Percentiles rank a stretch among this genome's conserved stretches.
phyloP scores from a whole-genome alignment of 495 filamentous ascomycete genomes.

The Penicillium salamii region DNA sequence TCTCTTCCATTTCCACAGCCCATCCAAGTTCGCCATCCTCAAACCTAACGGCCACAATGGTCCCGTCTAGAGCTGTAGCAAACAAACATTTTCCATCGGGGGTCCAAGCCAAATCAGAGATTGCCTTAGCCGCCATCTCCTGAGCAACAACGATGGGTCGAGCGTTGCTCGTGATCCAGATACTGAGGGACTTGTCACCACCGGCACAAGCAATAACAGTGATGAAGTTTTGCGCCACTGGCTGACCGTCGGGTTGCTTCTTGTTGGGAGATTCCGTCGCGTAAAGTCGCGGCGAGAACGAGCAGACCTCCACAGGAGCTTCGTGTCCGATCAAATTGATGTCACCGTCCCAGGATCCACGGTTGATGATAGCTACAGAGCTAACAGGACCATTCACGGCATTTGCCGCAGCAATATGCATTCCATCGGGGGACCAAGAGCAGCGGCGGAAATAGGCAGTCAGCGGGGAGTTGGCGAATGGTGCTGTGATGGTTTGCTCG shows the following conservation, averaged over 20 bases:
- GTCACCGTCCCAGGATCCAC: constrained; percentile 89
- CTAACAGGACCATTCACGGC: constrained; percentile 96
- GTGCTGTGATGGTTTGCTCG: constrained; percentile 78
- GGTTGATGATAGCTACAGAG: constrained; percentile 92
- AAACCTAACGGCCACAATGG: constrained; percentile 72
- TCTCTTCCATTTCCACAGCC: constrained; percentile 75
- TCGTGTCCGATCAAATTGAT: constrained; percentile 98
- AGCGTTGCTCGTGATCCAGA: constrained; percentile 96
- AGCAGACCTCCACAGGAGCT: constrained; percentile 93
- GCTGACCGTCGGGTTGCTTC: constrained; percentile 38
- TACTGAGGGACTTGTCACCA: constrained; percentile 89
- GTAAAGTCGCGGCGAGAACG: constrained; percentile 92
- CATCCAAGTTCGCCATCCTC: constrained; percentile 71
- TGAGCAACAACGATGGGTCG: constrained; percentile 84
- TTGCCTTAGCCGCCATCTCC: constrained; percentile 83
- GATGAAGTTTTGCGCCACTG: constrained; percentile 51
- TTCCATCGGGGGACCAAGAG: constrained; percentile 95
- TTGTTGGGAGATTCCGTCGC: constrained; percentile 61
- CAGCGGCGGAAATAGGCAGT: constrained; percentile 97
- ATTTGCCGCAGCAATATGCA: constrained; percentile 95
- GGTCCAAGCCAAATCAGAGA: constrained; percentile 92
- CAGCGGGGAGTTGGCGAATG: constrained; percentile 83
- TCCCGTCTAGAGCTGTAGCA: constrained; percentile 81
- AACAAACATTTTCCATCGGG: constrained; percentile 88
- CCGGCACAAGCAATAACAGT: constrained; percentile 96